Base-by-base conservation (phyloP, 495 filamentous ascomycete species). In the Penicillium waksmanii region DNA sequence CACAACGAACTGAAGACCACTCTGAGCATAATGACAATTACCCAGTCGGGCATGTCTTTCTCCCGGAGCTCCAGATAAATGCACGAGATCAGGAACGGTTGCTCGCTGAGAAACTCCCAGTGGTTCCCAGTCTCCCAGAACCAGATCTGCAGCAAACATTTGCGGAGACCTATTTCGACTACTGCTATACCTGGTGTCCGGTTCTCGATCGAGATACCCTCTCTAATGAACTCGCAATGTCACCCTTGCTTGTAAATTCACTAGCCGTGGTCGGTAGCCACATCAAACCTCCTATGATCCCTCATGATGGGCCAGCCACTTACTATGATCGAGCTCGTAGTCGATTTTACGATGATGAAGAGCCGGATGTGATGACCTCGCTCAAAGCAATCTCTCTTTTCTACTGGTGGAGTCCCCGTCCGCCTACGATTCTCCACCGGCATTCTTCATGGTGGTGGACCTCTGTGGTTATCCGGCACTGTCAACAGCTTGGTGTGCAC, bases 371-470 rank as follows among this genome's bases (percentile, higher is more conserved):
- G 0, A 51, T 72, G 36, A 61, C 61, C 10, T 66, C 65, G 2
- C 40, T 75, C 0, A 68, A 75, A 55, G 69, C 71, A 10, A 61
- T 75, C 13, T 62, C 71, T 3, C 60, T 75, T 10, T 70, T 72
- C 53, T 75, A 75, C 58, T 75, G 73, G 73, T 75, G 73, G 73
- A 72, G 70, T 15, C 73, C 73, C 13, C 71, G 71, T 1, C 63
- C 71, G 2, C 63, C 65, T 12, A 62, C 73, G 3, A 55, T 64
- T 13, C 69, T 72, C 15, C 69, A 69, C 33, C 73, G 73, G 5
- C 66, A 75, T 60, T 72, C 71, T 2, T 73, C 73, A 12, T 75
- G 73, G 73, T 75, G 73, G 73, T 75, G 73, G 73, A 73, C 73
- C 0, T 68, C 69, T 25, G 69, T 73, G 17, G 63, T 70, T 13